A percentile compares a stretch with the other conserved stretches of the same genome.
Conservation (phyloP, 148 eudicot species). For the Euryodendron excelsum region DNA sequence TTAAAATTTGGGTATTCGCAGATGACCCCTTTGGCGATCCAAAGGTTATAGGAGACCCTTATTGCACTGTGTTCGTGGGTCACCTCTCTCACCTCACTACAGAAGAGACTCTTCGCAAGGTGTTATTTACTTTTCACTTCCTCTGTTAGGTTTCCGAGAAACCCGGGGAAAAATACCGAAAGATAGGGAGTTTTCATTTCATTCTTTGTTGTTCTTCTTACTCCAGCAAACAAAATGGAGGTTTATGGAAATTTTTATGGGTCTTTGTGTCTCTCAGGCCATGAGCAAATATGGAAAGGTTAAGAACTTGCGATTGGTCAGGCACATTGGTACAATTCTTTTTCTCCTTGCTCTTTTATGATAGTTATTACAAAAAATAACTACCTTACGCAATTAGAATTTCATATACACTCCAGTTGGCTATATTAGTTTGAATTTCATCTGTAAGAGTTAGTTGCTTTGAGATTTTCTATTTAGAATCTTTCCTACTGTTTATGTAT, state of each 20-base stretch:
- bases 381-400: too few relatives aligned
- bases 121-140: slow-evolving; percentile 1
- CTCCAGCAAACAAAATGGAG: background rate
- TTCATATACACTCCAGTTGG: background rate
- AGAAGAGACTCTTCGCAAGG: slow-evolving; percentile 72
- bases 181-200: background rate
- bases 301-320: slow-evolving; percentile 77
- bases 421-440: background rate
- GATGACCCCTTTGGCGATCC: slow-evolving; percentile 97
- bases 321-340: slow-evolving; percentile 65
- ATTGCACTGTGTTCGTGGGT: slow-evolving; percentile 78
- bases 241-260: background rate
- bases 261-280: slow-evolving; percentile 42
- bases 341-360: background rate
- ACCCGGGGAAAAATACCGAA: background rate
- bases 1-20: slow-evolving; percentile 22
- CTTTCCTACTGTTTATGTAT: background rate
- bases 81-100: slow-evolving; percentile 72
- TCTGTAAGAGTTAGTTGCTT: background rate
- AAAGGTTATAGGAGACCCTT: slow-evolving; percentile 76
- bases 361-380: background rate
- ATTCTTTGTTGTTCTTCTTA: background rate
- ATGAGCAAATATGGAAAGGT: slow-evolving; percentile 82
- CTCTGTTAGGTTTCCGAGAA: background rate
- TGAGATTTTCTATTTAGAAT: background rate